Conservation (phyloP, 805 yeast species). For the Saccharomycopsis babjevae region DNA sequence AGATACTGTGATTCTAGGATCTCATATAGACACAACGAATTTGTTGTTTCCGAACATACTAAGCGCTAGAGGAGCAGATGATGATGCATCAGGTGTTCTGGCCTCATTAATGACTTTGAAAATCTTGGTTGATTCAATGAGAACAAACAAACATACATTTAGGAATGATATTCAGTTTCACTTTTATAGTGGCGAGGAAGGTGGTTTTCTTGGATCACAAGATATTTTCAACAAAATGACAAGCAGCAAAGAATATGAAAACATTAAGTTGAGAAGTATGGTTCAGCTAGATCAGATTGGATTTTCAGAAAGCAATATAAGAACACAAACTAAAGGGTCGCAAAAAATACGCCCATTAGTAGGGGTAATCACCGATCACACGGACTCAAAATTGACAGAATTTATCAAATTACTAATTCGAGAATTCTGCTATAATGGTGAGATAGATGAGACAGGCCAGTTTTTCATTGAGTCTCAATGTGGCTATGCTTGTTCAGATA, state of each 20-base stretch:
- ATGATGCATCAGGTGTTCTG: conserved; percentile 82
- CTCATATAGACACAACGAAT: conserved; percentile 83
- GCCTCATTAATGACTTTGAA: conserved; percentile 46
- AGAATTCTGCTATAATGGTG: conserved; percentile 52
- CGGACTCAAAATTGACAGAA: conserved; percentile 41
- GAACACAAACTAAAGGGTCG: conserved; percentile 22
- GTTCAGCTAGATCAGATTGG: conserved; percentile 96
- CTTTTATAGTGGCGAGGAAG: conserved; percentile 93
- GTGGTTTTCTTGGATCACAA: conserved; percentile 77
- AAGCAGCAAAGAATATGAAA: neutral
- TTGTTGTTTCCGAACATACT: conserved; percentile 56
- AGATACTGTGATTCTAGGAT: conserved; percentile 62
- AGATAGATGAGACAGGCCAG: conserved; percentile 19
- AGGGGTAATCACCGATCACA: conserved; percentile 73
- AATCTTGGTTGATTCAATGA: conserved; percentile 24
- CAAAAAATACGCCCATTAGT: conserved; percentile 28
- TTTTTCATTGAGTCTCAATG: conserved; percentile 56
- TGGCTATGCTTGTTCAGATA: conserved; percentile 93
- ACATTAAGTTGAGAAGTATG: conserved; percentile 31
- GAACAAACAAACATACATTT: conserved; percentile 28
- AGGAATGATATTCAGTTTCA: conserved; percentile 81
- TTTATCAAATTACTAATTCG: conserved; percentile 55
- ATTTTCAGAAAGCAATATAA: conserved; percentile 40
- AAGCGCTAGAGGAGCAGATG: conserved; percentile 92
- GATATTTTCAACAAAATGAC: conserved; percentile 43